Evolutionary conservation across 331 rosid genomes (phyloP).

Genomic region (Rosa hybrid): DNA sequence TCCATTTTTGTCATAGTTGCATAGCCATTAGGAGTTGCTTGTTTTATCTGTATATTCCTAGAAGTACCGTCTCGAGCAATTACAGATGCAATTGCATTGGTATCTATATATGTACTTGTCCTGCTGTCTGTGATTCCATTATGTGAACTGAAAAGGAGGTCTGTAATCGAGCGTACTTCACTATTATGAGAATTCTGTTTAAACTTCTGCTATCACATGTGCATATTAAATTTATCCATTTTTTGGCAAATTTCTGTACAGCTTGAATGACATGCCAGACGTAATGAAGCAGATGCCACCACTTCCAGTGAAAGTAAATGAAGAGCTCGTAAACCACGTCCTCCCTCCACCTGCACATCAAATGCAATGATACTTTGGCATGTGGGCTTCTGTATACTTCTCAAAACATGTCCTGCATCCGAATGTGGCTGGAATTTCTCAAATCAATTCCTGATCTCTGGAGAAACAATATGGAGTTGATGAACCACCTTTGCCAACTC

Average conservation of each 20-base stretch:
- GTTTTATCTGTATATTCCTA: not conserved
- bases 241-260: constrained; percentile 25
- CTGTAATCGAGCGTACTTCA: not conserved
- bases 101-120: not conserved
- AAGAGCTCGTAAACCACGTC: constrained; percentile 78
- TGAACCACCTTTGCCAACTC: constrained; percentile 34
- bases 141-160: not conserved
- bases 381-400: constrained; percentile 8
- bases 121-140: not conserved
- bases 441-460: constrained; percentile 27
- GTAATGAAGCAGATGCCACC: constrained; percentile 99
- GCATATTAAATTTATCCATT: not conserved
- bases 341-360: constrained; percentile 60
- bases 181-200: not conserved
- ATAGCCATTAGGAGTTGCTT: not conserved
- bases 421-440: constrained; percentile 25
- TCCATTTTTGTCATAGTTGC: not conserved
- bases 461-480: constrained; percentile 35
- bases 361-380: constrained; percentile 44
- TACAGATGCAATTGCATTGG: not conserved
- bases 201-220: not conserved
- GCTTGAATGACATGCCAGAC: constrained; percentile 72
- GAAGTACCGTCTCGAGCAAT: not conserved
- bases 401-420: constrained; percentile 5
- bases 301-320: constrained; percentile 87